Evolutionary conservation across 305 asterid genomes (phyloP).

Genomic region (Rubia tinctorum): DNA sequence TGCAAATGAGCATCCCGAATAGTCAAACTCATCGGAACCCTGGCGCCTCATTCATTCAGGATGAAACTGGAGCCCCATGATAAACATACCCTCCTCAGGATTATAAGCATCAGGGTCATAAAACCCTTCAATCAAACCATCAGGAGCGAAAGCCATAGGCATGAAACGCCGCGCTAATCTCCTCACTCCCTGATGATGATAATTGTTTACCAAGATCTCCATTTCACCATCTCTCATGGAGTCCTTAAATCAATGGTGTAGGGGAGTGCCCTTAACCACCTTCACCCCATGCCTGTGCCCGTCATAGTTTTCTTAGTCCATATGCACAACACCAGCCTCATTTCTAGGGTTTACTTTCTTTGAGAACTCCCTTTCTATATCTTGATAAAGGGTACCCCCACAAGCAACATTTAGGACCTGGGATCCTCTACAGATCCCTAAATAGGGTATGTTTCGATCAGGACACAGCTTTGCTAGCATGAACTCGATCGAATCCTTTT

Average conservation of each 20-base stretch:
- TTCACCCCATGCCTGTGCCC: conserved; percentile 65
- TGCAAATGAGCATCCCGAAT: conserved; percentile 77
- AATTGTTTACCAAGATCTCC: conserved; percentile 69
- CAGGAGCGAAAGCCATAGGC: conserved; percentile 88
- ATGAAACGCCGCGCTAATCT: conserved; percentile 69
- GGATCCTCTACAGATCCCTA: conserved; percentile 85
- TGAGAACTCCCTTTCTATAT: conserved; percentile 50
- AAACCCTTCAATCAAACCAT: conserved; percentile 80
- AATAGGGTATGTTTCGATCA: conserved; percentile 73
- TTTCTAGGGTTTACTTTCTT: conserved; percentile 13
- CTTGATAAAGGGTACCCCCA: conserved; percentile 79
- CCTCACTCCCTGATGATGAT: conserved; percentile 95
- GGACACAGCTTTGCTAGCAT: conserved; percentile 77
- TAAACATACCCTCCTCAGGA: conserved; percentile 85
- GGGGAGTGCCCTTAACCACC: conserved; percentile 51
- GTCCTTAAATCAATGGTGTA: conserved; percentile 65
- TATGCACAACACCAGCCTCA: conserved; percentile 35
- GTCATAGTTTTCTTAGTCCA: conserved; percentile 73
- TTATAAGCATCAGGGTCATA: conserved; percentile 82
- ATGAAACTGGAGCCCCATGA: conserved; percentile 87
- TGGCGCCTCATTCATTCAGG: conserved; percentile 71
- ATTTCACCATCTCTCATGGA: conserved; percentile 39
- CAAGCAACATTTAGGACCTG: conserved; percentile 83
- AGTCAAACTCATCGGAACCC: conserved; percentile 65
- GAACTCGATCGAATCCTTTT: conserved; percentile 75